Conservation (phyloP, 805 yeast genomes). For the Candida koratica region DNA sequence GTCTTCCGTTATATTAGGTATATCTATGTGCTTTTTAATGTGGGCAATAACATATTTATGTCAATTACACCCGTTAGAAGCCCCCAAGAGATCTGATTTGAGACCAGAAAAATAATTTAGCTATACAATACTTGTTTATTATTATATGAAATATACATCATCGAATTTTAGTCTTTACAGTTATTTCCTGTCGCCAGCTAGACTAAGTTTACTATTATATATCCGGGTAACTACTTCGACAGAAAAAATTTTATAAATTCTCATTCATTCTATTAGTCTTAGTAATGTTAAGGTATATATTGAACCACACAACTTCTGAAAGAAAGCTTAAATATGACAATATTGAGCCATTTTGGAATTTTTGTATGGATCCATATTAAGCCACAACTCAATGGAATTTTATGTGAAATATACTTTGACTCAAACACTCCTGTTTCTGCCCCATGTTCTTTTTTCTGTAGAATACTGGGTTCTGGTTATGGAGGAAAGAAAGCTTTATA, state of each 20-base stretch:
- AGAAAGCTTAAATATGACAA: too few relatives aligned
- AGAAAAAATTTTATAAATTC: too few relatives aligned
- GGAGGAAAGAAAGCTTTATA: constrained; percentile 59
- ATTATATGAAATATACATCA: neutral
- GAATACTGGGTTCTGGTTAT: constrained; percentile 55
- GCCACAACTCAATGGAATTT: neutral
- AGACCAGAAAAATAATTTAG: constrained; percentile 60
- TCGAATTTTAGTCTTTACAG: neutral
- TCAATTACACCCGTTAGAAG: constrained; percentile 88
- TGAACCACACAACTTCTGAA: too few relatives aligned
- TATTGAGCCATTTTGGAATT: neutral
- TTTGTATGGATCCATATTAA: neutral
- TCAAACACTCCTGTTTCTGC: constrained; percentile 68
- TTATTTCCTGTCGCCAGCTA: neutral
- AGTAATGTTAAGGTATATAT: too few relatives aligned
- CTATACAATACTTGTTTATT: neutral
- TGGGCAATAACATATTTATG: constrained; percentile 90
- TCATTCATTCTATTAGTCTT: too few relatives aligned
- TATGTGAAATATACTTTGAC: too few relatives aligned
- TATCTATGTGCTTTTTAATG: constrained; percentile 79
- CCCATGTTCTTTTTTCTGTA: constrained; percentile 46
- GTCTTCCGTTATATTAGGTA: constrained; percentile 52
- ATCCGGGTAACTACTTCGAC: too few relatives aligned
- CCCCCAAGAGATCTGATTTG: constrained; percentile 83
- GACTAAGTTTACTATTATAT: too few relatives aligned